Conservation (phyloP, 2,329 filamentous ascomycete species). For the Lasiodiplodia sp. region DNA sequence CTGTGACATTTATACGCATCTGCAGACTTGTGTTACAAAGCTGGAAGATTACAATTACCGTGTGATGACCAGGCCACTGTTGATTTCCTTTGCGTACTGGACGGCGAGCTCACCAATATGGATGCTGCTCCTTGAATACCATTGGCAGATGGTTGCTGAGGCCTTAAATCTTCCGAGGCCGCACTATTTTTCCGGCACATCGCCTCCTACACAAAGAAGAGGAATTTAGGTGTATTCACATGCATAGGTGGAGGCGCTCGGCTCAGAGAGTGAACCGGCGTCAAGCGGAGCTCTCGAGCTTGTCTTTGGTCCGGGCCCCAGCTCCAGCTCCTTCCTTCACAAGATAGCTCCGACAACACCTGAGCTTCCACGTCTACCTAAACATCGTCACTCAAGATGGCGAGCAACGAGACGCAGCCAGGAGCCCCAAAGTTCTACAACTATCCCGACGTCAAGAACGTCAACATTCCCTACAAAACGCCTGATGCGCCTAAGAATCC, state of each 20-base stretch:
- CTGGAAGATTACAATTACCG: neutral
- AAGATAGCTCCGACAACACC: neutral
- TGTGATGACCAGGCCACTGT: neutral
- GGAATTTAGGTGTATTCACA: neutral
- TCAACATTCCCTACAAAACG: conserved; percentile 44
- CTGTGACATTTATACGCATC: neutral
- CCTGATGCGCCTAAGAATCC: conserved; percentile 66
- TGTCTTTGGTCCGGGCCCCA: neutral
- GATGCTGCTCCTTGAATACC: neutral
- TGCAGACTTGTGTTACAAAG: neutral
- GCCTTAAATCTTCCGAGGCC: neutral
- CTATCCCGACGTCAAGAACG: conserved; percentile 44
- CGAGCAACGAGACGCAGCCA: neutral
- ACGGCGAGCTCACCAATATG: neutral
- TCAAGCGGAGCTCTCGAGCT: conserved; percentile 9
- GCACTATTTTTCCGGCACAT: too few relatives aligned
- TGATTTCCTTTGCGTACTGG: neutral
- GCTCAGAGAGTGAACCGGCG: neutral
- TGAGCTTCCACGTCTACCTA: neutral
- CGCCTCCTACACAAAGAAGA: neutral
- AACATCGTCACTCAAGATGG: conserved; percentile 4
- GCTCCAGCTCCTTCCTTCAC: conserved; percentile 10
- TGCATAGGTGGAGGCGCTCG: conserved; percentile 2
- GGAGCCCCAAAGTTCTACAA: conserved; percentile 35
- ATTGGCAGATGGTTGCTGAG: too few relatives aligned